These are phyloP conservation scores for Globisporangium middletonii DNA, from an alignment of 352 stramenopile genomes.

Conservation along the genomic window DNA sequence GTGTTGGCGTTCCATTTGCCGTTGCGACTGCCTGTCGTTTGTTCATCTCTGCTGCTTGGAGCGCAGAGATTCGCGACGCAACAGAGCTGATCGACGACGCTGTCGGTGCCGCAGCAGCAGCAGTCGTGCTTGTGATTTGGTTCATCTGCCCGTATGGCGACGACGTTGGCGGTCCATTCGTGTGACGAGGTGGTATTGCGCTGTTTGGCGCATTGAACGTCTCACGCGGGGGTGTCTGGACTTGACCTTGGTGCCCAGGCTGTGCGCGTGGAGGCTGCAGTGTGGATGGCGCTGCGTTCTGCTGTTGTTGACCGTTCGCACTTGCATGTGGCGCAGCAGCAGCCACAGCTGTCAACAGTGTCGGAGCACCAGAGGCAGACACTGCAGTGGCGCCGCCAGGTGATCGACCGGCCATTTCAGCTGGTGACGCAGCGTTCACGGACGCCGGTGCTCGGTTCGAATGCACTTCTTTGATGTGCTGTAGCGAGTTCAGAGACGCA, in stretches of 20 bases:
- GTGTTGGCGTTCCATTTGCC: conserved; percentile 2
- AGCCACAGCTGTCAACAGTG: conserved; percentile 8
- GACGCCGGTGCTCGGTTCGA: conserved; percentile 34
- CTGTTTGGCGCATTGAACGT: conserved; percentile 1
- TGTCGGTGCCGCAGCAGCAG: conserved; percentile 10
- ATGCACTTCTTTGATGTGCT: conserved; percentile 71
- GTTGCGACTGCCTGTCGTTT: conserved; percentile 16
- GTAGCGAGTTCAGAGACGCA: too few relatives aligned
- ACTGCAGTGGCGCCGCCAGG: conserved; percentile 15
- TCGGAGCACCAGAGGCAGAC: conserved; percentile 7
- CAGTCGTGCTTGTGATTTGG: neutral
- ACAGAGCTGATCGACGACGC: conserved; percentile 14
- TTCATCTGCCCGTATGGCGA: conserved; percentile 1
- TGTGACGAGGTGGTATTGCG: conserved; percentile 2
- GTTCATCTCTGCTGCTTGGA: conserved; percentile 26
- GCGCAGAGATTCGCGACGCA: conserved; percentile 21
- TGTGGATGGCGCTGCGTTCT: neutral
- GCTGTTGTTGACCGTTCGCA: neutral
- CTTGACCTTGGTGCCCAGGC: neutral
- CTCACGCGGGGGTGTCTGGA: conserved; percentile 6
- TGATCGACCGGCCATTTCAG: conserved; percentile 10
- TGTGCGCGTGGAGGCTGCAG: neutral
- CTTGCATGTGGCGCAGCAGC: neutral
- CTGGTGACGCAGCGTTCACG: conserved; percentile 8
- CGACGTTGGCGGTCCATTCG: conserved; percentile 1